A percentile compares a stretch with the other conserved stretches of the same genome.
phyloP scores from a whole-genome alignment of 176 grass and related monocot genomes.

The Eleusine indica region DNA sequence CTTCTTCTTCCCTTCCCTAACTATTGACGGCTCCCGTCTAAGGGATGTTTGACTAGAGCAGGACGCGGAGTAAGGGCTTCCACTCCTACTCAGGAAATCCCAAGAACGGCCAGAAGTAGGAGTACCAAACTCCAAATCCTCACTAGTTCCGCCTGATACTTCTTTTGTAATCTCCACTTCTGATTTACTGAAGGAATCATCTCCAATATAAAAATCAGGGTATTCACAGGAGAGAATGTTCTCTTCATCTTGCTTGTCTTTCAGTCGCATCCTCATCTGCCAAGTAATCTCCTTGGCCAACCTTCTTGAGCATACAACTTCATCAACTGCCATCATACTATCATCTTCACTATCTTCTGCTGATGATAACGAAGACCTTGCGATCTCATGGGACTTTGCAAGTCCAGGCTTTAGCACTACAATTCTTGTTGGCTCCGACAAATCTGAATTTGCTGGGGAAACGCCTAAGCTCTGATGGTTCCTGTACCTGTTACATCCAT shows the following conservation, averaged over 20 bases:
- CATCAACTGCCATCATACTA: constrained; percentile 50
- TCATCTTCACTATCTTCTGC: constrained; percentile 48
- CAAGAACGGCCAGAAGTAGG: constrained; percentile 73
- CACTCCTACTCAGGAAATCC: constrained; percentile 70
- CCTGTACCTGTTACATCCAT: constrained; percentile 38
- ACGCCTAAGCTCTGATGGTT: constrained; percentile 44
- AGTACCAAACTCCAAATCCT: constrained; percentile 68
- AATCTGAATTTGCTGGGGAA: constrained; percentile 44
- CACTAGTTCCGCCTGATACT: constrained; percentile 59
- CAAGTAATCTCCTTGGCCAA: constrained; percentile 59
- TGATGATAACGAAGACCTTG: constrained; percentile 34
- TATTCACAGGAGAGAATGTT: constrained; percentile 41
- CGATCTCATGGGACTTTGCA: constrained; percentile 47
- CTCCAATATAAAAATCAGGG: constrained; percentile 50
- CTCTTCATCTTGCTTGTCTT: constrained; percentile 49
- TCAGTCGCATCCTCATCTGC: constrained; percentile 64
- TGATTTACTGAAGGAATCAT: constrained; percentile 71
- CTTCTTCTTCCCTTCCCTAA: constrained; percentile 79
- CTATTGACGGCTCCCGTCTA: constrained; percentile 61
- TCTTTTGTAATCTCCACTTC: constrained; percentile 69
- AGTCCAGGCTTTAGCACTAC: constrained; percentile 84
- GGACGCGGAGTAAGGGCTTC: constrained; percentile 71
- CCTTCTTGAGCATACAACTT: constrained; percentile 51
- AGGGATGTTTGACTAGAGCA: constrained; percentile 64
- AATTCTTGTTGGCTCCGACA: constrained; percentile 84